A percentile compares a stretch with the other conserved stretches of the same genome.
These are phyloP conservation scores for Zymoseptoria tritici DNA, from an alignment of 2,329 filamentous ascomycete genomes.

Conservation along the genomic window DNA sequence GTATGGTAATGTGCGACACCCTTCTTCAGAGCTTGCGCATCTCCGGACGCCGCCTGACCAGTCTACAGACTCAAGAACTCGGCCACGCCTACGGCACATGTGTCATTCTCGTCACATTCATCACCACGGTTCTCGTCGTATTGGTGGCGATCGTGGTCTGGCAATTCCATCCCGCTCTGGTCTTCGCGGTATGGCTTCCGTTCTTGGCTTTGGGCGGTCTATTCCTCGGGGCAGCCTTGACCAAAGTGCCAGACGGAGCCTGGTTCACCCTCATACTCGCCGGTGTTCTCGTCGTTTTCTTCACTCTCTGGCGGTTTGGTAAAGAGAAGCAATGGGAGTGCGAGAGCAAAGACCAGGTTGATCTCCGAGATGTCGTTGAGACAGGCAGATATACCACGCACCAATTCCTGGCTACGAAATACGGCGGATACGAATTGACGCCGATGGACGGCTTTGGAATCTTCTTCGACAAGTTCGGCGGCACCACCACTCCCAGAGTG, in stretches of 20 bases:
- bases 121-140: slow-evolving; percentile 66
- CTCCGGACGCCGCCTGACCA: slow-evolving; percentile 45
- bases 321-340: slow-evolving; percentile 70
- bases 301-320: slow-evolving; percentile 69
- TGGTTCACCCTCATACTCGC: slow-evolving; percentile 69
- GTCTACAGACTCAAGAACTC: slow-evolving; percentile 50
- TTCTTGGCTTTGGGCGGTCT: slow-evolving; percentile 60
- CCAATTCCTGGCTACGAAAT: slow-evolving; percentile 1
- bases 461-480: slow-evolving; percentile 67
- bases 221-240: slow-evolving; percentile 61
- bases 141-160: slow-evolving; percentile 66
- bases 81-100: slow-evolving; percentile 73
- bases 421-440: slow-evolving; percentile 34
- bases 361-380: slow-evolving; percentile 39
- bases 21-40: slow-evolving; percentile 1
- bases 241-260: slow-evolving; percentile 65
- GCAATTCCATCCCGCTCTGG: slow-evolving; percentile 53
- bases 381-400: slow-evolving; percentile 18
- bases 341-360: slow-evolving; percentile 55
- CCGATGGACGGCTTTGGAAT: slow-evolving; percentile 52
- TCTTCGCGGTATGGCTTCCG: slow-evolving; percentile 53
- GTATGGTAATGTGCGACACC: slow-evolving; percentile 54
- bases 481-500: slow-evolving; percentile 34
- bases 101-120: slow-evolving; percentile 70
- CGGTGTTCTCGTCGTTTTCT: slow-evolving; percentile 53